These are phyloP conservation scores for Ophiosphaerella narmari DNA, from an alignment of 2,329 filamentous ascomycete species.

Conservation along the genomic window DNA sequence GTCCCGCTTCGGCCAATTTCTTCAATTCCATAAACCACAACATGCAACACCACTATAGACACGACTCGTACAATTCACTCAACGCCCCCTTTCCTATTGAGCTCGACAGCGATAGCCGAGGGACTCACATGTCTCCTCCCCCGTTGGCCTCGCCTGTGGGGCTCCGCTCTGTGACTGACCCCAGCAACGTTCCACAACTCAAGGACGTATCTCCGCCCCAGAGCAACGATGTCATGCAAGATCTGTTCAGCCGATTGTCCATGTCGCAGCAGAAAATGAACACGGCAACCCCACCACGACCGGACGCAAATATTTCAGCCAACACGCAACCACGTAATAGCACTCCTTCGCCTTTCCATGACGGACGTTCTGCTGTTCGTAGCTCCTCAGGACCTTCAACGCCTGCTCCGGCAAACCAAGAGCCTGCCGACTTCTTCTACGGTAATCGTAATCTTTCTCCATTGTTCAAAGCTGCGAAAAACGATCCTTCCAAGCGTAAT, in stretches of 20 bases:
- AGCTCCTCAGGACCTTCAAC: conserved; percentile 42
- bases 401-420: conserved; percentile 32
- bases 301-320: conserved; percentile 24
- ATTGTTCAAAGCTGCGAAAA: conserved; percentile 53
- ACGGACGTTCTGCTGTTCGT: conserved; percentile 34
- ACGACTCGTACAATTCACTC: conserved; percentile 53
- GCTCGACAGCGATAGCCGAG: conserved; percentile 53
- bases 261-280: conserved; percentile 36
- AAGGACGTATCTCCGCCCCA: conserved; percentile 45
- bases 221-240: conserved; percentile 51
- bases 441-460: conserved; percentile 56
- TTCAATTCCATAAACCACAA: conserved; percentile 15
- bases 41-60: conserved; percentile 44
- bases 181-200: conserved; percentile 33
- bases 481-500: conserved; percentile 48
- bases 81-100: conserved; percentile 70
- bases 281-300: conserved; percentile 28
- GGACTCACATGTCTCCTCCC: conserved; percentile 27
- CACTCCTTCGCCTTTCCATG: conserved; percentile 49
- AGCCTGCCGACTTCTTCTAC: conserved; percentile 38
- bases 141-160: conserved; percentile 25
- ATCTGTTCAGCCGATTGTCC: conserved; percentile 48
- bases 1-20: conserved; percentile 24
- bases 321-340: conserved; percentile 33
- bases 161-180: conserved; percentile 39